Conservation (phyloP, 1,139 yeast species). For the Yamadazyma blattariae region DNA sequence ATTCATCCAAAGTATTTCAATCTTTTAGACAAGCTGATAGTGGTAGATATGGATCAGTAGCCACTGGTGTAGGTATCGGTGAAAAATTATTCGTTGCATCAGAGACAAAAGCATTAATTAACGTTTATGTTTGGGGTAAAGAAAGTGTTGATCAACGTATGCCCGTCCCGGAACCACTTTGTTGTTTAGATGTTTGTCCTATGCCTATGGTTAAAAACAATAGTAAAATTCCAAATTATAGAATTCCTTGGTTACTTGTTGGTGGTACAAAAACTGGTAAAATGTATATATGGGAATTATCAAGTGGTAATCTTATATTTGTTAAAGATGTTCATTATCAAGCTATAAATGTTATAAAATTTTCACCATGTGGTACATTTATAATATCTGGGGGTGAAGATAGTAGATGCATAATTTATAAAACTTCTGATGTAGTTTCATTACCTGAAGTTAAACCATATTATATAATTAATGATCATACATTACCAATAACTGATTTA, state of each 20-base stretch:
- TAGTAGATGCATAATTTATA: slow-evolving; percentile 78
- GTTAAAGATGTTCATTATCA: slow-evolving; percentile 88
- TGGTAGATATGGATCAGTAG: slow-evolving; percentile 42
- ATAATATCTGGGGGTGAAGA: slow-evolving; percentile 79
- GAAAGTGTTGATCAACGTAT: slow-evolving; percentile 82
- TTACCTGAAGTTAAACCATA: slow-evolving; percentile 36
- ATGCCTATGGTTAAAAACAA: neutral
- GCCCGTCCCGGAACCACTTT: slow-evolving; percentile 79
- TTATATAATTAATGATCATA: slow-evolving; percentile 66
- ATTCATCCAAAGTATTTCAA: slow-evolving; percentile 48
- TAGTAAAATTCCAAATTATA: slow-evolving; percentile 26
- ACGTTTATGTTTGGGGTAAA: slow-evolving; percentile 72
- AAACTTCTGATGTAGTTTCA: slow-evolving; percentile 55
- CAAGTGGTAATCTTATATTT: slow-evolving; percentile 71
- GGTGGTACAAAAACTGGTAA: slow-evolving; percentile 76
- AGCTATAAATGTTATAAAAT: slow-evolving; percentile 55
- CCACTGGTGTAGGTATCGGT: slow-evolving; percentile 42
- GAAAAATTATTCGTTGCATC: slow-evolving; percentile 61
- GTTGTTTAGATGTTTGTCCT: slow-evolving; percentile 47
- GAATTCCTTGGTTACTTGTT: slow-evolving; percentile 65
- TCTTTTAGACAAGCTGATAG: slow-evolving; percentile 56
- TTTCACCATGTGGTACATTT: slow-evolving; percentile 65
- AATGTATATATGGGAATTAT: slow-evolving; percentile 79
- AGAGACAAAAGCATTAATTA: slow-evolving; percentile 66
- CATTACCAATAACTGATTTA: slow-evolving; percentile 70